Conservation (phyloP, 2,329 filamentous ascomycete genomes). For the Endoconidiophora polonica region DNA sequence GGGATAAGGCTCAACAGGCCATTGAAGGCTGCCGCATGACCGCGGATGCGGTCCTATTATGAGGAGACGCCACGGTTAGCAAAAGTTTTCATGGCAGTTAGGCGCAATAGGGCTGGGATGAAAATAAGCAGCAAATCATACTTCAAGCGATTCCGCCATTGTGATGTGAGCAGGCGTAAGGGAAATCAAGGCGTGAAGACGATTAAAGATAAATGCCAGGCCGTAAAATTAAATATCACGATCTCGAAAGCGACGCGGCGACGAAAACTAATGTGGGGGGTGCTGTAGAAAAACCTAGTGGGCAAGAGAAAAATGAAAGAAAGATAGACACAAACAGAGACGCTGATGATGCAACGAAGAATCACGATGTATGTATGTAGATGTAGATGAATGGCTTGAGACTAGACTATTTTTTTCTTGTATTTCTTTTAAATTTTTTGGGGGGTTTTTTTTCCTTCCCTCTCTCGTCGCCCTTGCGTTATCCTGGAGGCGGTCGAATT, state of each 20-base stretch:
- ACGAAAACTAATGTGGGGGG: neutral
- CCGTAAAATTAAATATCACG: neutral
- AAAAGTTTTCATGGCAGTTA: neutral
- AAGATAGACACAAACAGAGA: neutral
- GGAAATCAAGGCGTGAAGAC: neutral
- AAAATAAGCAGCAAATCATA: constrained; percentile 11
- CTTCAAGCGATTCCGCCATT: constrained; percentile 19
- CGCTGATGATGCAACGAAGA: neutral
- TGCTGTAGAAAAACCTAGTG: neutral
- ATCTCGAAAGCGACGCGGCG: neutral
- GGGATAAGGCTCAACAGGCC: constrained; percentile 76
- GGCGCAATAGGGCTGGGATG: neutral
- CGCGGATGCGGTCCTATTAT: constrained; percentile 37
- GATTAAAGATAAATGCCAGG: neutral
- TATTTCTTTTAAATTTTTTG: neutral
- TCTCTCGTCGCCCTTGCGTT: neutral
- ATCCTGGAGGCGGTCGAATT: constrained; percentile 4
- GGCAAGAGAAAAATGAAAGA: neutral
- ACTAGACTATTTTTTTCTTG: neutral
- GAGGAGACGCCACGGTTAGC: constrained; percentile 6
- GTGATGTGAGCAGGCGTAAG: neutral
- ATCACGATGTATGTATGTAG: neutral
- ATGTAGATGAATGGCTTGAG: too few relatives aligned
- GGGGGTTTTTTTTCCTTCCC: constrained; percentile 15
- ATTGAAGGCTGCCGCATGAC: constrained; percentile 61